phyloP scores from a whole-genome alignment of 1,284 basidiomycete species.

The Rhodotorula sp. region DNA sequence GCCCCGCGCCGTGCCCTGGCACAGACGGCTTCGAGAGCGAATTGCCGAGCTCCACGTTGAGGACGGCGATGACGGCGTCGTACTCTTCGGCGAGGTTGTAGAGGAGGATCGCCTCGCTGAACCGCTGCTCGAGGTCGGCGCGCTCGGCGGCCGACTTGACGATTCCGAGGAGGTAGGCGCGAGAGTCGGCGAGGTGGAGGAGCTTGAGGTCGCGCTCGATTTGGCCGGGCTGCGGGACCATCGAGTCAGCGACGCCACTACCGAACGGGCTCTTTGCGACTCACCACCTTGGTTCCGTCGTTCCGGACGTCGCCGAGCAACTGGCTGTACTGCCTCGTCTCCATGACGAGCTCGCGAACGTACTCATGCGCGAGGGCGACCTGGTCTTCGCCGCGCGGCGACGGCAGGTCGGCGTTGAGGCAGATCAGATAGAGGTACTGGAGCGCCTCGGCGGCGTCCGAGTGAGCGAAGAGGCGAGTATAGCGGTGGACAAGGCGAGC shows the following conservation, averaged over 20 bases:
- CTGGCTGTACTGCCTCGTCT: slow-evolving; percentile 77
- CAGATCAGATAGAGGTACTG: slow-evolving; percentile 93
- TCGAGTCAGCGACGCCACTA: neutral
- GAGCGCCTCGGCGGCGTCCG: slow-evolving; percentile 87
- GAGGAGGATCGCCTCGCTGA: slow-evolving; percentile 87
- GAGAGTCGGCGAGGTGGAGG: slow-evolving; percentile 67
- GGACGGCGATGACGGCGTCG: slow-evolving; percentile 78
- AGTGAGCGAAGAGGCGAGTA: slow-evolving; percentile 82
- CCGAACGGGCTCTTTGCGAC: neutral
- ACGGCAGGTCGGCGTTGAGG: slow-evolving; percentile 68
- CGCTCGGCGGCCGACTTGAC: slow-evolving; percentile 76
- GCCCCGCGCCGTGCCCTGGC: too few species aligned
- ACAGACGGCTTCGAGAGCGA: slow-evolving; percentile 60
- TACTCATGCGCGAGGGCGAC: slow-evolving; percentile 81
- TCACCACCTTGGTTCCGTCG: slow-evolving; percentile 82
- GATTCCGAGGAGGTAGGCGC: slow-evolving; percentile 78
- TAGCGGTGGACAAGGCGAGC: slow-evolving; percentile 89
- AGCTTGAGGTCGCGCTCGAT: slow-evolving; percentile 80
- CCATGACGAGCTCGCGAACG: slow-evolving; percentile 80
- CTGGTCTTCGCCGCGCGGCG: slow-evolving; percentile 53
- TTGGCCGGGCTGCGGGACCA: slow-evolving; percentile 64
- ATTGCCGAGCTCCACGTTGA: slow-evolving; percentile 86
- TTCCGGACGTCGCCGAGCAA: slow-evolving; percentile 85
- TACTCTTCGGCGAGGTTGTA: slow-evolving; percentile 95
- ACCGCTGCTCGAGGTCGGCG: slow-evolving; percentile 65